Percentiles rank a stretch among this genome's conserved stretches.
Evolutionary conservation across 116 monocot species (phyloP).

Genomic region (Cymodocea nodosa): DNA sequence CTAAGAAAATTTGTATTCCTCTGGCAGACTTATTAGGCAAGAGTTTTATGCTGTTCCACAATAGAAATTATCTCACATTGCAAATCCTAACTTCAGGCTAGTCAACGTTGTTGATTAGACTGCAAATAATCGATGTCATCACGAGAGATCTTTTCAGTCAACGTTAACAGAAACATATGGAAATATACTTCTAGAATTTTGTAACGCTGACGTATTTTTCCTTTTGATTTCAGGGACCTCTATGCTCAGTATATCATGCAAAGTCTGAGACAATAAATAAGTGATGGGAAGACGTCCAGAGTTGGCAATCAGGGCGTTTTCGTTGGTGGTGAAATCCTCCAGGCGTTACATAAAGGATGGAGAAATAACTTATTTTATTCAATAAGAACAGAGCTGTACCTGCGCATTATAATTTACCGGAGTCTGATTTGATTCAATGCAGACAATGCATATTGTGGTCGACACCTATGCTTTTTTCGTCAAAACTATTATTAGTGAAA

Average conservation of each 20-base stretch:
- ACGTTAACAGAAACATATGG: no score
- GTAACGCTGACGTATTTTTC: no score
- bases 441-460: no score
- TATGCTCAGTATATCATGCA: constrained; percentile 20
- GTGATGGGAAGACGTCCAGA: background rate
- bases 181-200: no score
- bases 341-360: background rate
- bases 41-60: background rate
- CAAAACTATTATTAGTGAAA: no score
- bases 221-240: constrained; percentile 11
- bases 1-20: background rate
- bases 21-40: no score
- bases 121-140: background rate
- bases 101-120: background rate
- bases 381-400: no score
- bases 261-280: constrained; percentile 10
- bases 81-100: no score
- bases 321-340: background rate
- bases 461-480: no score
- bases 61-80: background rate
- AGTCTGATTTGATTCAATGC: no score
- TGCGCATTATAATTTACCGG: no score
- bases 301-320: background rate
- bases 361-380: no score
- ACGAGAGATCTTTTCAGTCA: background rate